phyloP scores from a whole-genome alignment of 129 eudicot species.

The Artemisia tridentata region DNA sequence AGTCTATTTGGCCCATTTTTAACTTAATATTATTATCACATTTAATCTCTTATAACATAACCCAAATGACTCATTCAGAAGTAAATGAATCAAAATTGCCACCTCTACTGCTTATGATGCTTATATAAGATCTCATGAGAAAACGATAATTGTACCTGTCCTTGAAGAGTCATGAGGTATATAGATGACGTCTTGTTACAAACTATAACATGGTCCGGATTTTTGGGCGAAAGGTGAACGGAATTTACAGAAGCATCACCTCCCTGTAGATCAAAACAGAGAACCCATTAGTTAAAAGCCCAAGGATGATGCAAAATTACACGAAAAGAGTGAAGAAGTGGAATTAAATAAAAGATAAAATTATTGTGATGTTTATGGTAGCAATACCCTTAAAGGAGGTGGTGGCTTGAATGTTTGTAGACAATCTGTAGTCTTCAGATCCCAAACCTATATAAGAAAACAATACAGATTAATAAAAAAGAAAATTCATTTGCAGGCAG shows the following conservation, averaged over 20 bases:
- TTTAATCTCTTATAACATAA: too few species aligned
- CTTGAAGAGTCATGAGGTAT: conserved; percentile 94
- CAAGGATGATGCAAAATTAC: conserved; percentile 6
- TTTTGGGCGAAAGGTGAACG: conserved; percentile 89
- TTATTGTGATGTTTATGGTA: neutral
- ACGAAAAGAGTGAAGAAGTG: neutral
- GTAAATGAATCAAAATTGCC: too few species aligned
- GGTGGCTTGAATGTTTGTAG: conserved; percentile 94
- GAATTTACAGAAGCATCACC: conserved; percentile 97
- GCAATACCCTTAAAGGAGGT: conserved; percentile 79
- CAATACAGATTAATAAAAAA: neutral
- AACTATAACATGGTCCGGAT: conserved; percentile 88
- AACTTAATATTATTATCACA: too few species aligned
- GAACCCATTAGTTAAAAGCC: too few species aligned
- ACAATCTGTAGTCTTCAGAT: conserved; percentile 80
- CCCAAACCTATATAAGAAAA: conserved; percentile 72
- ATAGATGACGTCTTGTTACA: conserved; percentile 95
- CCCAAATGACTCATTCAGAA: too few species aligned
- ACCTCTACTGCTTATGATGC: too few species aligned
- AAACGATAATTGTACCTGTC: conserved; percentile 59
- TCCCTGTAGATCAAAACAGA: conserved; percentile 50
- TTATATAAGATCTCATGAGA: neutral
- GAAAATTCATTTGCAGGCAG: conserved; percentile 19
- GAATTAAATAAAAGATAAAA: neutral
- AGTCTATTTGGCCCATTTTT: too few species aligned